Evolutionary conservation across 192 early-diverging fungal species (phyloP).

Genomic region (Kappamyces sp.): DNA sequence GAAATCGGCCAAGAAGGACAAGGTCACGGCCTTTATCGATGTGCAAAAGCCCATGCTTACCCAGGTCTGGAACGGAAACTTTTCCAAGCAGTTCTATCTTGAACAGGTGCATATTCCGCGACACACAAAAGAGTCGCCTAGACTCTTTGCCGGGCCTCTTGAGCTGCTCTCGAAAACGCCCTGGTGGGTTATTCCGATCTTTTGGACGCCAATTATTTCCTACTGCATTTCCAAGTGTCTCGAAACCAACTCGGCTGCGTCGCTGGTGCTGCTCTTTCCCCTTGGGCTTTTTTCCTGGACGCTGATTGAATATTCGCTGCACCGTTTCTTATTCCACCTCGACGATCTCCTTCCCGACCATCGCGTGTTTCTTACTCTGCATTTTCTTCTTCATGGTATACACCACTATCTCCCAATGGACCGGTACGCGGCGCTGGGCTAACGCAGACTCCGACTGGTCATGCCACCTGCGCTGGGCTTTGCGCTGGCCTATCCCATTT

Average conservation of each 20-base stretch:
- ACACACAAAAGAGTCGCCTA: slow-evolving; percentile 67
- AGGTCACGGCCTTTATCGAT: slow-evolving; percentile 71
- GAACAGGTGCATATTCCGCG: slow-evolving; percentile 87
- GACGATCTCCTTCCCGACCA: slow-evolving; percentile 84
- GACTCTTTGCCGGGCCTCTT: slow-evolving; percentile 71
- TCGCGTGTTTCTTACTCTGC: slow-evolving; percentile 62
- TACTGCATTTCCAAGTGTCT: slow-evolving; percentile 40
- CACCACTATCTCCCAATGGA: slow-evolving; percentile 98
- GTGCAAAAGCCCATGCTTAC: slow-evolving; percentile 69
- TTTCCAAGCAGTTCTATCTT: slow-evolving; percentile 76
- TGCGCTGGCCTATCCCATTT: slow-evolving; percentile 61
- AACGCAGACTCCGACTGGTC: slow-evolving; percentile 75
- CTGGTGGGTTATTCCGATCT: slow-evolving; percentile 82
- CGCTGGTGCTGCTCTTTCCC: slow-evolving; percentile 38
- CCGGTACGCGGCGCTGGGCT: slow-evolving; percentile 40
- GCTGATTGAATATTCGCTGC: slow-evolving; percentile 81
- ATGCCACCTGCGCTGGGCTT: slow-evolving; percentile 86
- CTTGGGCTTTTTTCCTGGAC: slow-evolving; percentile 78
- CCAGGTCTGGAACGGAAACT: slow-evolving; percentile 71
- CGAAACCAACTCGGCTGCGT: slow-evolving; percentile 11
- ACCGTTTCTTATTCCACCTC: slow-evolving; percentile 91
- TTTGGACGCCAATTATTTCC: slow-evolving; percentile 76
- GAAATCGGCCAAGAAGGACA: slow-evolving; percentile 30
- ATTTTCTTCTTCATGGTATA: slow-evolving; percentile 91
- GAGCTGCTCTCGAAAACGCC: slow-evolving; percentile 85